These are phyloP conservation scores for Podospora pseudocomata DNA, from an alignment of 495 filamentous ascomycete genomes.

Conservation along the genomic window DNA sequence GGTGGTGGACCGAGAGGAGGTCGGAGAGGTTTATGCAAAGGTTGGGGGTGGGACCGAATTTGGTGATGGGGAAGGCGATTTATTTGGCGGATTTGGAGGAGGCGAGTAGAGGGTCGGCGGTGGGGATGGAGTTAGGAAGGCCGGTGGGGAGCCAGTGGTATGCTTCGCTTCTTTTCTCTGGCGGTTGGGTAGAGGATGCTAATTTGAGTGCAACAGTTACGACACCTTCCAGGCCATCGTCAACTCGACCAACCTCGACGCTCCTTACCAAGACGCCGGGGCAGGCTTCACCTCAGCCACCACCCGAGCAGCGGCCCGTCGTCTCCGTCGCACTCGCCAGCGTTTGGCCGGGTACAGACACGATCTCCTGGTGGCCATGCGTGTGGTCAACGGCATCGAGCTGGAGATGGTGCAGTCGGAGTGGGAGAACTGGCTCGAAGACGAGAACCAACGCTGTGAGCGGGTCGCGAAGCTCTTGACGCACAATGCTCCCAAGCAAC, in stretches of 20 bases:
- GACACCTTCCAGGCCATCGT: slow-evolving; percentile 54
- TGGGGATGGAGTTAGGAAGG: slow-evolving; percentile 17
- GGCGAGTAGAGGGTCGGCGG: slow-evolving; percentile 43
- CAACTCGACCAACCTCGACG: slow-evolving; percentile 50
- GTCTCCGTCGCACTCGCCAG: slow-evolving; percentile 73
- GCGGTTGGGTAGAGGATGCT: slow-evolving; percentile 5
- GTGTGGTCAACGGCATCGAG: slow-evolving; percentile 86
- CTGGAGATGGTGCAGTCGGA: slow-evolving; percentile 75
- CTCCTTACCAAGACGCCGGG: slow-evolving; percentile 44
- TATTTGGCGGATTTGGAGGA: slow-evolving; percentile 80
- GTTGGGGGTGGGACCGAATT: slow-evolving; percentile 73
- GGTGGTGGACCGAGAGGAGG: slow-evolving; percentile 83
- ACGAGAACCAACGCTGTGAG: slow-evolving; percentile 66
- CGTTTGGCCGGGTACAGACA: slow-evolving; percentile 82
- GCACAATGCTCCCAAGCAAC: slow-evolving; percentile 11
- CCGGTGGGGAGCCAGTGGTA: slow-evolving; percentile 43
- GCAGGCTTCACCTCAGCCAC: slow-evolving; percentile 42
- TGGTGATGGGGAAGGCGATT: slow-evolving; percentile 78
- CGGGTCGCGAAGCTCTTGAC: slow-evolving; percentile 54
- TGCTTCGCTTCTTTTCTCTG: slow-evolving; percentile 18
- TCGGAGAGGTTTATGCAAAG: slow-evolving; percentile 73
- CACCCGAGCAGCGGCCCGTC: slow-evolving; percentile 57
- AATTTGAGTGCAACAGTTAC: slow-evolving; percentile 34
- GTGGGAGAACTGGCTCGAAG: slow-evolving; percentile 84
- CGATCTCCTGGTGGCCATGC: slow-evolving; percentile 84